Evolutionary conservation across 768 basidiomycete species (phyloP), one percentile per base, ranked within the genome.

Genomic region (Leccinum rimulosum): DNA sequence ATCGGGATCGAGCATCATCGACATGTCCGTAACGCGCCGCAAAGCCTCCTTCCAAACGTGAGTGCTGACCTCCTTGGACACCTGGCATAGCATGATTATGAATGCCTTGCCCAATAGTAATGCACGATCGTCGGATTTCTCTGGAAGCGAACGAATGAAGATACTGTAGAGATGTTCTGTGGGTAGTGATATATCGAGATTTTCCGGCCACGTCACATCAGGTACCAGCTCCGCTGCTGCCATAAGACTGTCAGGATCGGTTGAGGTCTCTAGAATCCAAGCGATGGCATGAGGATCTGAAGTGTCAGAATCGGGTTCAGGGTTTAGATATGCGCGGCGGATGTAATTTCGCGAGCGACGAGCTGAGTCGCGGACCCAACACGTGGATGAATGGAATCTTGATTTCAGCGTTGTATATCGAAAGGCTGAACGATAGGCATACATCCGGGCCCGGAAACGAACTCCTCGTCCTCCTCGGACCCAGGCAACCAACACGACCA

Each of bases 191-290:
- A 57, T 53, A 35, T 65, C 64, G 15, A 64, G 53, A 51, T 54
- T 33, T 15, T 50, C 40, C 15, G 56, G 59, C 64, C 64, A 65
- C 25, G 52, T 54, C n/a, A 65, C 59, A n/a, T 65, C 63, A 14
- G 63, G 55, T 6, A 65, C 63, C 15, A 65, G 27, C 19, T 48
- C 52, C 15, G 56, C 64, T 17, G 59, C 64, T 10, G 55, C 50
- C 38, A 56, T 52, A 52, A 65, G 45, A 25, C 38, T 35, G 51
- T 54, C 62, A 4, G 54, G 61, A 60, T 68, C 55, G 5, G 54
- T 66, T 9, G 67, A 68, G 4, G 53, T 68, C 22, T 64, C 61
- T 11, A 68, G 55, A 5, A 68, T 38, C 67, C 67, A 68, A 48
- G 54, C 47, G 6, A 69, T 62, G 6, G 64, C 36, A 33, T 19